Percentiles rank a stretch among this genome's conserved stretches.
Conservation (phyloP, 2,329 filamentous ascomycete species). For the Fusarium neocosmosporiellum region DNA sequence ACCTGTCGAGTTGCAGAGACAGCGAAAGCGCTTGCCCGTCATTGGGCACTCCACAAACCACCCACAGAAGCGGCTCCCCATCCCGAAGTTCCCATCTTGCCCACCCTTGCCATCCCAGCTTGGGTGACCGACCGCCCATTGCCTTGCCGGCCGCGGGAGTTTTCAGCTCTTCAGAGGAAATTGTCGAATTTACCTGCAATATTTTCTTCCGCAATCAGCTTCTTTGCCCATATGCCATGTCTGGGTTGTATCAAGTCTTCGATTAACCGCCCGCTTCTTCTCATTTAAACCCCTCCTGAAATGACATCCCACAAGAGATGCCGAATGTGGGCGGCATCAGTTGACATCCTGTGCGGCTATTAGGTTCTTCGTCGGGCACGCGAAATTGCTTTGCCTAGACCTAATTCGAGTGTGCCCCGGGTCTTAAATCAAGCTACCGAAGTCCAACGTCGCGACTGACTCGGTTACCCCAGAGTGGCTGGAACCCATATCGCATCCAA, state of each 20-base stretch:
- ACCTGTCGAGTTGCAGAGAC: constrained; percentile 12
- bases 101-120: neutral
- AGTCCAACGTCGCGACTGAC: constrained; percentile 21
- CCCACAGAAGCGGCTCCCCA: constrained; percentile 31
- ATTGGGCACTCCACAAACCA: constrained; percentile 31
- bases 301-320: neutral
- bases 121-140: constrained; percentile 21
- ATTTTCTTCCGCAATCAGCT: neutral
- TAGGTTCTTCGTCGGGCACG: constrained; percentile 5
- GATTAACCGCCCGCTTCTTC: neutral
- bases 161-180: constrained; percentile 5
- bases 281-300: neutral
- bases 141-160: constrained; percentile 35
- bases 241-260: neutral
- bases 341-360: constrained; percentile 18
- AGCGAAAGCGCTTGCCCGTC: constrained; percentile 11
- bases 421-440: constrained; percentile 12
- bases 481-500: neutral
- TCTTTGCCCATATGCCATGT: neutral
- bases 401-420: constrained; percentile 20
- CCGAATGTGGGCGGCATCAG: constrained; percentile 19
- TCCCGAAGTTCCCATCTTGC: constrained; percentile 5
- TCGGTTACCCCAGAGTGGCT: constrained; percentile 23
- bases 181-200: neutral
- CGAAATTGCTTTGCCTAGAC: constrained; percentile 12